Evolutionary conservation across 805 yeast genomes (phyloP).

Genomic region (Brettanomyces nanus): DNA sequence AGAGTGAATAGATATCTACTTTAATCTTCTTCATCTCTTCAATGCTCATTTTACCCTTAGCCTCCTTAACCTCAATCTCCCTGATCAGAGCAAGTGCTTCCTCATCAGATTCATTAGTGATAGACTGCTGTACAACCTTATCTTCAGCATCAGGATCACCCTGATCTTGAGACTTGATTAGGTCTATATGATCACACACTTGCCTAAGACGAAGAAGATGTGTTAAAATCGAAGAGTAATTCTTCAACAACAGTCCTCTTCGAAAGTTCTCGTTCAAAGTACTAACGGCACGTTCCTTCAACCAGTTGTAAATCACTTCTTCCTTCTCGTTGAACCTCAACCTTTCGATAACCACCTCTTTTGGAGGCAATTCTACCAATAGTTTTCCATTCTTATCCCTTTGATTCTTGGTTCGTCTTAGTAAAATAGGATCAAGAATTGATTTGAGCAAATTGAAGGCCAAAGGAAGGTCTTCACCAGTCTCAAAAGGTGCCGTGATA

Average conservation of each 20-base stretch:
- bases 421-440: constrained; percentile 70
- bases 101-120: constrained; percentile 9
- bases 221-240: constrained; percentile 72
- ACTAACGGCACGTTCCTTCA: constrained; percentile 57
- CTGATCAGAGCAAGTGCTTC: constrained; percentile 18
- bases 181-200: constrained; percentile 74
- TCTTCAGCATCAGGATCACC: constrained; percentile 23
- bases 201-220: constrained; percentile 81
- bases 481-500: constrained; percentile 73
- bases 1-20: constrained; percentile 24
- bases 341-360: constrained; percentile 61
- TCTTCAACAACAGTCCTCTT: constrained; percentile 60
- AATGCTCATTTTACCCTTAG: constrained; percentile 13
- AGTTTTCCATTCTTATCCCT: constrained; percentile 64
- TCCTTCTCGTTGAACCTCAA: constrained; percentile 63
- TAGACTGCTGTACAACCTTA: constrained; percentile 6
- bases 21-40: constrained; percentile 21
- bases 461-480: constrained; percentile 51
- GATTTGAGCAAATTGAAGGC: constrained; percentile 83
- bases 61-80: constrained; percentile 19
- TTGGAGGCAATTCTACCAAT: constrained; percentile 68
- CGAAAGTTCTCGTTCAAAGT: constrained; percentile 52
- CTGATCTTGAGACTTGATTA: constrained; percentile 33
- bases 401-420: constrained; percentile 84
- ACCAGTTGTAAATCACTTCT: constrained; percentile 54